Percentiles rank a stretch among this genome's conserved stretches.
These are phyloP conservation scores for Nakazawaea ambrosiae DNA, from an alignment of 805 yeast species.

Conservation along the genomic window DNA sequence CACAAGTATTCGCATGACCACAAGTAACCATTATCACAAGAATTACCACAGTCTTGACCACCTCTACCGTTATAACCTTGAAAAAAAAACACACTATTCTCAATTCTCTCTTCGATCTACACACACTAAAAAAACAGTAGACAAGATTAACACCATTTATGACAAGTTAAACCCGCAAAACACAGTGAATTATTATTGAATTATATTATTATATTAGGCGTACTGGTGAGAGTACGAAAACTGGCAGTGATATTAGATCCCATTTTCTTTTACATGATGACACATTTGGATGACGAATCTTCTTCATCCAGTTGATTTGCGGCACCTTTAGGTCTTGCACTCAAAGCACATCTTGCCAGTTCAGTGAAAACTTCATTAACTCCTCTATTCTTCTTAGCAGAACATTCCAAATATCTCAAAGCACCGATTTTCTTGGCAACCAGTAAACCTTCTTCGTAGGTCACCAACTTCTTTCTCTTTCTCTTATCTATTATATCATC, in stretches of 20 bases:
- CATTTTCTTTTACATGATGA: slow-evolving; percentile 28
- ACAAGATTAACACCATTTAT: no score
- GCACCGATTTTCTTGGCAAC: slow-evolving; percentile 95
- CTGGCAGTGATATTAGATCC: neutral
- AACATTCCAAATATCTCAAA: slow-evolving; percentile 88
- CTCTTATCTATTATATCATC: slow-evolving; percentile 18
- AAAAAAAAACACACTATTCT: no score
- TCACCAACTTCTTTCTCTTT: slow-evolving; percentile 46
- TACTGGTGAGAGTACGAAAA: no score
- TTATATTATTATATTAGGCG: no score
- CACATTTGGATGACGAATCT: slow-evolving; percentile 24
- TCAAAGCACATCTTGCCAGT: slow-evolving; percentile 94
- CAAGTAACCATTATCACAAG: no score
- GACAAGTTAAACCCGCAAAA: no score
- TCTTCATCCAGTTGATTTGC: slow-evolving; percentile 46
- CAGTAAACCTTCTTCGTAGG: slow-evolving; percentile 88
- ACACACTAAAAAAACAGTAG: no score
- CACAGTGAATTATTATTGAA: no score
- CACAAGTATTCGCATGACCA: no score
- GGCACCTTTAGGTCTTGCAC: slow-evolving; percentile 79
- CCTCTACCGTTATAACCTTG: no score
- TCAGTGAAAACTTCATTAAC: slow-evolving; percentile 99
- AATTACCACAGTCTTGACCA: no score
- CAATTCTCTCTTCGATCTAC: no score
- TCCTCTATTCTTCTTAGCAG: slow-evolving; percentile 93